phyloP scores from a whole-genome alignment of 1,139 yeast genomes.

The Wickerhamiella infanticola region DNA sequence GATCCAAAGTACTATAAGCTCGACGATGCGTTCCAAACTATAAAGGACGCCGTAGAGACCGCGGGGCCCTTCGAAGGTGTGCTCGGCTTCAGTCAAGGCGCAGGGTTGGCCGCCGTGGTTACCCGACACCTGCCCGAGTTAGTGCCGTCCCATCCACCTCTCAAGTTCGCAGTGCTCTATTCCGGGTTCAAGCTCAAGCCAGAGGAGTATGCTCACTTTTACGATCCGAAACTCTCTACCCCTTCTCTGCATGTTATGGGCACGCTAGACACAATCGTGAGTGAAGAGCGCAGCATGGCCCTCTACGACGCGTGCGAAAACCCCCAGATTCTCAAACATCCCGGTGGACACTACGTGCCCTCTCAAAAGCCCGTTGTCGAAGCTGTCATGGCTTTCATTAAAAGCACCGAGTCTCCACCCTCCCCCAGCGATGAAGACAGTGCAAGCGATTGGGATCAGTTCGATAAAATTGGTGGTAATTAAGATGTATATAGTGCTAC shows the following conservation, averaged over 20 bases:
- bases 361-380: slow-evolving; percentile 46
- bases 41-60: slow-evolving; percentile 38
- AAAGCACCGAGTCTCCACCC: slow-evolving; percentile 8
- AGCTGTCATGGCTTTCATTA: slow-evolving; percentile 44
- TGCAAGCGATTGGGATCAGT: slow-evolving; percentile 27
- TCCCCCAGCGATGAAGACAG: slow-evolving; percentile 2
- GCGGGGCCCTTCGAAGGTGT: slow-evolving; percentile 85
- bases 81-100: slow-evolving; percentile 88
- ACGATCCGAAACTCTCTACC: slow-evolving; percentile 31
- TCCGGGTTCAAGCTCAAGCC: slow-evolving; percentile 62
- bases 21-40: slow-evolving; percentile 34
- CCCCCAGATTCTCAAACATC: slow-evolving; percentile 43
- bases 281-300: slow-evolving; percentile 49
- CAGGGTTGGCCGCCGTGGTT: slow-evolving; percentile 48
- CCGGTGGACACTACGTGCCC: slow-evolving; percentile 83
- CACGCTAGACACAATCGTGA: slow-evolving; percentile 75
- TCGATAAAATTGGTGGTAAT: slow-evolving; percentile 29
- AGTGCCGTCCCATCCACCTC: slow-evolving; percentile 28
- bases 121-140: slow-evolving; percentile 19
- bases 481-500: neutral
- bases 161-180: slow-evolving; percentile 59
- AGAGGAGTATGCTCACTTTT: slow-evolving; percentile 34
- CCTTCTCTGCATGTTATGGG: slow-evolving; percentile 71
- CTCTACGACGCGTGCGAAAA: slow-evolving; percentile 42
- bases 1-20: slow-evolving; percentile 27